Base-by-base conservation (phyloP, 2,329 filamentous ascomycete species). In the Penicillium frequentans region DNA sequence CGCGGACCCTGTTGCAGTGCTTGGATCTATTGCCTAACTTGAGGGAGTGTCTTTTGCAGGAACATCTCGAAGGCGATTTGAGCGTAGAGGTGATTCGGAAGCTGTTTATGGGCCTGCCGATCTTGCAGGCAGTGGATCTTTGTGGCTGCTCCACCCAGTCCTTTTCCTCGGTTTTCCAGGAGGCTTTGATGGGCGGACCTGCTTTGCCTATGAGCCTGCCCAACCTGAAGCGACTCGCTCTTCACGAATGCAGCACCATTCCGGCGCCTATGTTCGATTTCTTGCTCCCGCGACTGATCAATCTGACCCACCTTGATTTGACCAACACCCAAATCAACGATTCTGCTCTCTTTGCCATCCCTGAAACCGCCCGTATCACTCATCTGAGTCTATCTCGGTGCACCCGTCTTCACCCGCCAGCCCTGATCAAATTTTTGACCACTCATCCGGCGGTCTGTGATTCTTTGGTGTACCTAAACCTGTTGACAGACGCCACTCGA, bases 311-410 rank as follows among this genome's bases (percentile, higher is more conserved):
- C 70, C 83, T 95, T 37, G 90, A 95, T 68, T 81, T 93, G n/a
- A 85, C 88, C 10, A 89, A 90, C 64, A 93, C 90, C 1, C 84
- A 88, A 63, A 85, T 95, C 65, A 92, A 87, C 33, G 85, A 91
- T 70, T 77, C 81, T 24, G 90, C 90, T 5, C 80, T 95, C 16
- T 78, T 83, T 64, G 85, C 85, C 21, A 90, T 93, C 60, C 89
- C 90, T 1, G 70, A 80, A n/a, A 87, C 87, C 5, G 90, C 90
- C 11, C 81, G 79, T 60, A 82, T 93, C 62, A 92, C 88, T 1
- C 90, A 95, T 70, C 78, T 95, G 53, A 93, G 91, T 68, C 77
- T 95, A 47, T 86, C 88, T 61, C 90, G 90, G 73, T 93, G 90
- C 79, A 86, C 84, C 52, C 81, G 85, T 52, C 80, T 95, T 52